Conservation (phyloP, 345 rosid genomes). For the Arabidopsis thaliana region DNA sequence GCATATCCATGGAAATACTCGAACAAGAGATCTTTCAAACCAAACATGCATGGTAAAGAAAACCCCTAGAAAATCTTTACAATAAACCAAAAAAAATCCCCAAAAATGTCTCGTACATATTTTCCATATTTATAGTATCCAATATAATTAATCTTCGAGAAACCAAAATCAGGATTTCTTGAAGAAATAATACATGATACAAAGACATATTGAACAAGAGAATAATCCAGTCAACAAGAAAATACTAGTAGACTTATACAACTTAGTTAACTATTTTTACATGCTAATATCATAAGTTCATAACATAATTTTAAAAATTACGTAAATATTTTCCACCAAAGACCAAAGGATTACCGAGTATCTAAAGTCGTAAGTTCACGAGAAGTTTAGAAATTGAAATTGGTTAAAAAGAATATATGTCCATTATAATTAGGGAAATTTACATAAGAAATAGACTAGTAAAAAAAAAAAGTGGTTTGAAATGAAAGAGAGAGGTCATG, state of each 20-base stretch:
- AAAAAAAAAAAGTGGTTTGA: constrained; percentile 27
- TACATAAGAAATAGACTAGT: background rate
- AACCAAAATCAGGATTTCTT: no score
- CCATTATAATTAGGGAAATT: background rate
- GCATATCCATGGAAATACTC: background rate
- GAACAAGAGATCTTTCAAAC: background rate
- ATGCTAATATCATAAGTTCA: no score
- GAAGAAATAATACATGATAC: no score
- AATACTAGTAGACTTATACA: no score
- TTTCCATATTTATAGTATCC: no score
- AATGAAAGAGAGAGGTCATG: constrained; percentile 30
- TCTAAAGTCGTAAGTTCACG: background rate
- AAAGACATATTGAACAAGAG: no score
- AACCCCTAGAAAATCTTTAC: background rate
- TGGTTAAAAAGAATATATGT: background rate
- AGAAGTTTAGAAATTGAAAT: background rate
- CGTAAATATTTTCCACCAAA: background rate
- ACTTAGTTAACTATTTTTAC: no score
- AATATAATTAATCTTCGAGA: no score
- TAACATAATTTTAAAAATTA: no score
- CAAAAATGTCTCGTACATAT: background rate
- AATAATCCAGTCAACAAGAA: no score
- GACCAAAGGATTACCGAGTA: background rate
- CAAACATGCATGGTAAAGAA: constrained; percentile 8
- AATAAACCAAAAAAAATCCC: background rate